phyloP scores from a whole-genome alignment of 2,329 filamentous ascomycete species.

The Berkeleyomyces rouxiae region DNA sequence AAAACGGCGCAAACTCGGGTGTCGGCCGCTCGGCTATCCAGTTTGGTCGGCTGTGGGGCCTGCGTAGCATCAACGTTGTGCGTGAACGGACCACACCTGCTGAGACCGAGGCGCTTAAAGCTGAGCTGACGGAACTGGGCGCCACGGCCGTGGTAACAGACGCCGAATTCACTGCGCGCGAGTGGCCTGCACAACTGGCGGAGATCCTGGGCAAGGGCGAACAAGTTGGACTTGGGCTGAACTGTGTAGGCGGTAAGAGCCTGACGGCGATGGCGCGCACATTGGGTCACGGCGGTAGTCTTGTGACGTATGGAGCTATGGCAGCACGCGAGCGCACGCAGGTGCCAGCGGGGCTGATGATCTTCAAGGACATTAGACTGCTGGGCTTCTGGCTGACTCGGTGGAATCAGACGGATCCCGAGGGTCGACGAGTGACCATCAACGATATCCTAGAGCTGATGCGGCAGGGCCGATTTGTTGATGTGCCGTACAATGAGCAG shows the following conservation, averaged over 20 bases:
- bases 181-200: constrained; percentile 40
- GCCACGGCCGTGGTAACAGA: constrained; percentile 42
- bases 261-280: constrained; percentile 63
- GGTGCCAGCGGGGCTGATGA: constrained; percentile 68
- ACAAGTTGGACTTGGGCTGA: constrained; percentile 61
- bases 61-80: constrained; percentile 80
- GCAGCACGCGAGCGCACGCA: constrained; percentile 60
- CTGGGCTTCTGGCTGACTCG: constrained; percentile 88
- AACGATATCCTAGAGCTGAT: constrained; percentile 66
- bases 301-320: constrained; percentile 97
- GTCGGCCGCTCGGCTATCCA: constrained; percentile 88
- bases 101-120: constrained; percentile 43
- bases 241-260: constrained; percentile 84
- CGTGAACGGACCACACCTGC: constrained; percentile 49
- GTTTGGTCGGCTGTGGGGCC: constrained; percentile 68
- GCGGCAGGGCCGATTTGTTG: constrained; percentile 58
- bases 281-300: constrained; percentile 48
- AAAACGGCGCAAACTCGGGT: constrained; percentile 91
- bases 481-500: constrained; percentile 68
- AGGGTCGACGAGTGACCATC: constrained; percentile 64
- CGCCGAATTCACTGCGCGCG: constrained; percentile 35
- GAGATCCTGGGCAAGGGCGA: constrained; percentile 58
- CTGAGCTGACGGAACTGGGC: constrained; percentile 37
- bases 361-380: constrained; percentile 84
- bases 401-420: constrained; percentile 64